Base-by-base conservation (phyloP, 2,329 filamentous ascomycete species). In the Beauveria sp. region DNA sequence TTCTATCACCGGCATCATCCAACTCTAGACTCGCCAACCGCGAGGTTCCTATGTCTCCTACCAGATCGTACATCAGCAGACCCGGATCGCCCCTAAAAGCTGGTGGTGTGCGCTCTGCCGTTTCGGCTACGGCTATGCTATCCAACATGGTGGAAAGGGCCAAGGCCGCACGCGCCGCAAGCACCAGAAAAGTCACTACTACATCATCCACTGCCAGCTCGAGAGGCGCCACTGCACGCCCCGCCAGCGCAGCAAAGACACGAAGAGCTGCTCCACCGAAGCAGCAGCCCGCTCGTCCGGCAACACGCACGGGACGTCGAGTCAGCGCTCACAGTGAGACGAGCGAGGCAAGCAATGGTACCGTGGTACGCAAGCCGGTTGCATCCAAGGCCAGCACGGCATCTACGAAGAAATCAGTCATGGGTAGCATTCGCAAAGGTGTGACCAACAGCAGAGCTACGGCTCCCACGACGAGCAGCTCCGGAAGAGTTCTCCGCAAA, bases 1-100 rank as follows among this genome's bases (percentile, higher is more conserved):
- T 96, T 43, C 79, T 96, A 3, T 96, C 92, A 1, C 91, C 91
- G 2, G 88, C 90, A 57, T 92, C 90, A 0, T 87, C 88, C 62
- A 96, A 96, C 70, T 89, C 89, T 6, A 85, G 90, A 56, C 80
- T 89, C 18, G 77, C 66, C 62, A 71, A 72, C 22, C 82, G 84
- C 54, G 76, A 72, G 65, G 72, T 77, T 9, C 75, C 77, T 2
- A 69, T 70, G 5, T 83, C 84, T n/a, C 80, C 83, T 16, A 72
- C 76, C 26, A 87, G 88, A 69, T 78, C 82, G 3, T 79, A 80
- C 61, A 77, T 86, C 44, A 77, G 82, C 2, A 81, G 83, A 26
- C 81, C 85, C 26, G 76, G 79, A 18, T 88, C 87, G 26, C 85
- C 87, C 1, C 68, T 84, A n/a, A 89, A 90, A 69, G 75, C 74